Evolutionary conservation across 305 asterid species (phyloP).

Genomic region (Ilex paraguariensis): DNA sequence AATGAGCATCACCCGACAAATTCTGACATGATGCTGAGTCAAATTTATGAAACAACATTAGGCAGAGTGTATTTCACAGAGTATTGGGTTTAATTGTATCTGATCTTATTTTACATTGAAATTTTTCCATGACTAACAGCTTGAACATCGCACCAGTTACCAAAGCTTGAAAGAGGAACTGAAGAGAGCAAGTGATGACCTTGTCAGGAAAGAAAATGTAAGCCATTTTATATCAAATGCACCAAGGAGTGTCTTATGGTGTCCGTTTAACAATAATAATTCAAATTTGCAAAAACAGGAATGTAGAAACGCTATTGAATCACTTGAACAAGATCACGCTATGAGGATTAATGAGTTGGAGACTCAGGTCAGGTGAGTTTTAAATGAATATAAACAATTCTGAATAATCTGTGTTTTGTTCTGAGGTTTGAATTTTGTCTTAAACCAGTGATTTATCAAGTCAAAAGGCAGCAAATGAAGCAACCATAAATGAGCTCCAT

Average conservation of each 20-base stretch:
- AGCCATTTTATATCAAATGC: conserved; percentile 5
- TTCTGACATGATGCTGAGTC: neutral
- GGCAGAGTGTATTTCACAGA: neutral
- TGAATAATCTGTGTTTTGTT: conserved; percentile 1
- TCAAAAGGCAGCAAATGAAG: conserved; percentile 22
- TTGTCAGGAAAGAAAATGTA: conserved; percentile 26
- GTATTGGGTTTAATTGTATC: neutral
- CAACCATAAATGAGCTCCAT: conserved; percentile 21
- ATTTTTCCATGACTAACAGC: conserved; percentile 12
- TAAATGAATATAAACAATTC: neutral
- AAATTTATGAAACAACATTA: neutral
- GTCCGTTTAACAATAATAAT: neutral
- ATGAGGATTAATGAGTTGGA: conserved; percentile 24
- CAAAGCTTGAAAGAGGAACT: conserved; percentile 33
- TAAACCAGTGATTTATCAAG: conserved; percentile 22
- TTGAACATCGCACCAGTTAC: conserved; percentile 27
- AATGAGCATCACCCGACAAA: neutral
- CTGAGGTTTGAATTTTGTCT: neutral
- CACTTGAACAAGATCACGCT: conserved; percentile 22
- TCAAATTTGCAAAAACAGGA: conserved; percentile 18
- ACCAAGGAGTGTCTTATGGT: neutral
- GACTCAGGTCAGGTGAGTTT: conserved; percentile 26
- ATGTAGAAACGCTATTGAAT: conserved; percentile 16
- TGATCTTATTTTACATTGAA: neutral
- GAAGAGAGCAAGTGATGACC: conserved; percentile 22